Base-by-base conservation (phyloP, 768 basidiomycete genomes). In the Rhodotorula graminis region DNA sequence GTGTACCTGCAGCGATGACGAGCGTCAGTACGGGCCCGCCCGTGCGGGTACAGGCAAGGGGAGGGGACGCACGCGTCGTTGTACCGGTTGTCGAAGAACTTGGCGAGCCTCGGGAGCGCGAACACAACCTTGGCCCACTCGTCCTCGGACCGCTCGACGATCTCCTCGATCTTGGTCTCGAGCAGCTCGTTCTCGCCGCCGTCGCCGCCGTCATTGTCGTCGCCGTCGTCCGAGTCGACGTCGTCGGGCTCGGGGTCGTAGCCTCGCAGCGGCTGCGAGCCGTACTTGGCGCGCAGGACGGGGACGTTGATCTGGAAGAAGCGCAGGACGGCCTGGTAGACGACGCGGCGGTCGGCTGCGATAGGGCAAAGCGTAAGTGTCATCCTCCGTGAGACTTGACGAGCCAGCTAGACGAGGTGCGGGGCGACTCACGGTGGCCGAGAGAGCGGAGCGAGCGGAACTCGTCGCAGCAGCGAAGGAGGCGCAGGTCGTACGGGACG, bases 401-500 rank as follows among this genome's bases (percentile, higher is more conserved):
- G 14, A 12, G 19, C 42, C 4, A n/a, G 50, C 27, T 23, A 16
- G 60, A 8, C 1, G 52, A 19, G 19, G 37, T 37, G 37, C 37
- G 9, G 37, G 4, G 37, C 37, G 29, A 58, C 37, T 16, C 40
- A 55, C 53, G 12, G 31, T 64, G 47, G 21, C 63, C 27, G 27
- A 70, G 56, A 3, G 69, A 65, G 50, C 69, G 63, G 29, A 59
- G 46, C 12, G 10, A 25, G 46, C 65, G 58, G 52, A 59, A 65
- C 58, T 64, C 69, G 50, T 61, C 69, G 58, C 58, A 33, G 40
- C 37, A 37, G 27, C 69, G 63, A 8, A 70, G 52, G 12, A 70
- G 63, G 29, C 69, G 47, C 11, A 62, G 63, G 33, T 64, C 69
- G 40, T 47, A 70, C 1, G 69, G 69, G 0, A 70, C 49, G 9